Conservation (phyloP, 176 grass and related monocot species). For the Avena sativa region DNA sequence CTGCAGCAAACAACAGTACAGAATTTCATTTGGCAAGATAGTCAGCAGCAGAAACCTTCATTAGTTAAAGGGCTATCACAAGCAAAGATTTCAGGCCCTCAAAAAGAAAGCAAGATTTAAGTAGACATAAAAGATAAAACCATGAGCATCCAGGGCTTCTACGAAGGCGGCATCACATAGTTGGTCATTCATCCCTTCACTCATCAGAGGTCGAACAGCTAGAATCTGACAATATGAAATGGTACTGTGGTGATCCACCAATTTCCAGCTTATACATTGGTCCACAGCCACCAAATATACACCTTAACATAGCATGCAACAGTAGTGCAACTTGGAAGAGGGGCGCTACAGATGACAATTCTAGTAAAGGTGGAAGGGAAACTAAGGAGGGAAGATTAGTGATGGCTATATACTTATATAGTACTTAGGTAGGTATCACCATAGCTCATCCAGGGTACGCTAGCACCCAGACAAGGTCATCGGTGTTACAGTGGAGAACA, state of each 20-base stretch:
- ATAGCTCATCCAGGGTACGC: constrained; percentile 39
- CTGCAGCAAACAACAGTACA: too few species aligned
- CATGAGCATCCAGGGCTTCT: background rate
- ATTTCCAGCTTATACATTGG: constrained; percentile 20
- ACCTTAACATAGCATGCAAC: background rate
- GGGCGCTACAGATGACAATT: background rate
- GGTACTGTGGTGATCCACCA: background rate
- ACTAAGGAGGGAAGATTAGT: background rate
- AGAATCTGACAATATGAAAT: background rate
- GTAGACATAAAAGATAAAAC: background rate
- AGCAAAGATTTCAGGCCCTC: too few species aligned
- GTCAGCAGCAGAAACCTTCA: too few species aligned
- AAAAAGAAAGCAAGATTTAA: background rate
- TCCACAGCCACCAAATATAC: background rate
- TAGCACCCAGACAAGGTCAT: constrained; percentile 45
- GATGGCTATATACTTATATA: constrained; percentile 8
- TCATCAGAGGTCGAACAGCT: background rate
- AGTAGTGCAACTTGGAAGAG: background rate
- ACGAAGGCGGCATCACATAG: background rate
- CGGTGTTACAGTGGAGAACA: constrained; percentile 53
- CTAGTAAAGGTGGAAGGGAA: background rate
- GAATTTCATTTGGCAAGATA: too few species aligned
- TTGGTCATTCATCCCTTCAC: background rate
- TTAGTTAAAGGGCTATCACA: too few species aligned
- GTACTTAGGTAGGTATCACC: constrained; percentile 31